Percentiles rank a stretch among this genome's conserved stretches.
Evolutionary conservation across 441 rosid species (phyloP).

Genomic region (Capsella rubella): DNA sequence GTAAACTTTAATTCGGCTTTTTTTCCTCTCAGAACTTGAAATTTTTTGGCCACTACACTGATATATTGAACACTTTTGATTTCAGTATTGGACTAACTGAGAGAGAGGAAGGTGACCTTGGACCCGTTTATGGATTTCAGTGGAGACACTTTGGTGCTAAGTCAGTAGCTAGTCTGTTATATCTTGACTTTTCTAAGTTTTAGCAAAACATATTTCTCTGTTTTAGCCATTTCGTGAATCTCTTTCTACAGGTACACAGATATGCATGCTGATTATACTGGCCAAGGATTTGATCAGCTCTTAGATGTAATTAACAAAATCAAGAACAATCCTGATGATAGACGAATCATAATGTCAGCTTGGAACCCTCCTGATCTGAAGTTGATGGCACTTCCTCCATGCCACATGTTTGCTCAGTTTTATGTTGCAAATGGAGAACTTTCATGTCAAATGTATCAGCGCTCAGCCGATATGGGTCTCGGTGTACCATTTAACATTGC

Average conservation of each 20-base stretch:
- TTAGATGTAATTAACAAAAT: constrained; percentile 80
- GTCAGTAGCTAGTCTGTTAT: constrained; percentile 40
- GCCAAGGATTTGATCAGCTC: constrained; percentile 82
- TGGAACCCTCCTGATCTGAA: constrained; percentile 91
- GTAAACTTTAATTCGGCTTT: constrained; percentile 4
- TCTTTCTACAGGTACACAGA: constrained; percentile 41
- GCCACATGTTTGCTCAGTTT: constrained; percentile 94
- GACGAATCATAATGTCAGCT: constrained; percentile 79
- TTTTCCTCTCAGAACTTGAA: background rate
- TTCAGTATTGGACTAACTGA: constrained; percentile 45
- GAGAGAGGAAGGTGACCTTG: constrained; percentile 51
- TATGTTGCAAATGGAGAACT: constrained; percentile 54
- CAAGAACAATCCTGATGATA: constrained; percentile 79
- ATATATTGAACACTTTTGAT: background rate
- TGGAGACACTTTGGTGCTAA: constrained; percentile 54
- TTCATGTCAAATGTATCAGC: constrained; percentile 93
- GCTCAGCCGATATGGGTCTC: constrained; percentile 89
- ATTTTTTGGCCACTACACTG: constrained; percentile 11
- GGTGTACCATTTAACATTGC: constrained; percentile 91
- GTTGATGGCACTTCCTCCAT: constrained; percentile 89
- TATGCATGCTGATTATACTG: constrained; percentile 48
- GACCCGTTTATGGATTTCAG: constrained; percentile 49
- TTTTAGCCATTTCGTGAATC: background rate
- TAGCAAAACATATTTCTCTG: constrained; percentile 6
- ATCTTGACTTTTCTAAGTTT: constrained; percentile 3